Conservation (phyloP, 2,329 filamentous ascomycete species). For the Scedosporium boydii region DNA sequence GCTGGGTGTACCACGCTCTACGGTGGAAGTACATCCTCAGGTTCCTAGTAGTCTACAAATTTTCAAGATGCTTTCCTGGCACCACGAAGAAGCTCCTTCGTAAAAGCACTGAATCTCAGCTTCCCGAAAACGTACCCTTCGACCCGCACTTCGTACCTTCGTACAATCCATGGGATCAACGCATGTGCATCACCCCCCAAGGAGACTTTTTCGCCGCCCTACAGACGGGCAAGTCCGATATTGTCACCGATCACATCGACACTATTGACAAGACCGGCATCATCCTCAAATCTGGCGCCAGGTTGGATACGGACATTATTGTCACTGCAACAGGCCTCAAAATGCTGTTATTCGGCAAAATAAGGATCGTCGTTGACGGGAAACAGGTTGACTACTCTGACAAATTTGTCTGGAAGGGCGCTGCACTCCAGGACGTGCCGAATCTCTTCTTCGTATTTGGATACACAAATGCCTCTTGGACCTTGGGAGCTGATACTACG, state of each 20-base stretch:
- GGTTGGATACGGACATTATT: conserved; percentile 34
- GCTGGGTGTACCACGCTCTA: conserved; percentile 34
- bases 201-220: conserved; percentile 47
- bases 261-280: conserved; percentile 39
- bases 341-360: conserved; percentile 45
- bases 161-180: conserved; percentile 64
- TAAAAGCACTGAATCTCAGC: conserved; percentile 31
- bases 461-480: conserved; percentile 60
- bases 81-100: conserved; percentile 23
- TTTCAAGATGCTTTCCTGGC: conserved; percentile 27
- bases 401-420: conserved; percentile 52
- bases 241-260: conserved; percentile 44
- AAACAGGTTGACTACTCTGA: conserved; percentile 33
- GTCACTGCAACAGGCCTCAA: conserved; percentile 60
- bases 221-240: conserved; percentile 29
- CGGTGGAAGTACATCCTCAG: conserved; percentile 39
- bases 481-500: conserved; percentile 51
- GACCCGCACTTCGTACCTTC: conserved; percentile 55
- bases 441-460: conserved; percentile 54
- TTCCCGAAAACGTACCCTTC: conserved; percentile 44
- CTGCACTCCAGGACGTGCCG: conserved; percentile 58
- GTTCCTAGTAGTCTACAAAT: conserved; percentile 36
- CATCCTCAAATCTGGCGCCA: conserved; percentile 30
- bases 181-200: conserved; percentile 57
- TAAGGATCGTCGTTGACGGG: conserved; percentile 45